Conservation (phyloP, 73 alveolate genomes). For the Stentor coeruleus region DNA sequence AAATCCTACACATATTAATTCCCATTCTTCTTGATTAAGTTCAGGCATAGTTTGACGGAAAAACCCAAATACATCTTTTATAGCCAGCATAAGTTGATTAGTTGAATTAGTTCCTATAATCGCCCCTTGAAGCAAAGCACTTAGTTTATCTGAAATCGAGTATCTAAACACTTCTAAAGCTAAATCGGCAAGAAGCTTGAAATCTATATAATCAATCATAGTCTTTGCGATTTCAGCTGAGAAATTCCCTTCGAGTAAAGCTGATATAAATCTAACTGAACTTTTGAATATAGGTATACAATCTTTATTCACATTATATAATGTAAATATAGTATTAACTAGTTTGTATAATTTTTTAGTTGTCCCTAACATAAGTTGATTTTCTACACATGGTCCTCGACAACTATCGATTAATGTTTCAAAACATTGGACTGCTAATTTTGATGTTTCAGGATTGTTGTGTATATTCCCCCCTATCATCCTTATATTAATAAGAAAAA, state of each 20-base stretch:
- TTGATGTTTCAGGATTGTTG: neutral
- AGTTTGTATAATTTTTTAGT: slow-evolving; percentile 38
- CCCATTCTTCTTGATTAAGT: neutral
- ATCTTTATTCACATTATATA: neutral
- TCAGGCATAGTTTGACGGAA: no score
- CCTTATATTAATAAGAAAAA: neutral
- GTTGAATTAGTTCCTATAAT: neutral
- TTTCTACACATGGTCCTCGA: slow-evolving; percentile 43
- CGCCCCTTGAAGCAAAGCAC: neutral
- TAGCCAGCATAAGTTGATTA: neutral
- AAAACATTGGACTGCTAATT: slow-evolving; percentile 26
- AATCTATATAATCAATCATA: slow-evolving; percentile 10
- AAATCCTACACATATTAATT: neutral
- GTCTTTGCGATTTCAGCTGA: neutral
- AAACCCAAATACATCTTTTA: neutral
- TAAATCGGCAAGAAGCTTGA: neutral
- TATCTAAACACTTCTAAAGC: neutral
- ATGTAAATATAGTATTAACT: neutral
- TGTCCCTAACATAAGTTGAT: slow-evolving; percentile 28
- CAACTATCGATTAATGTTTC: slow-evolving; percentile 31
- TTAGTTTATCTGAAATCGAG: neutral
- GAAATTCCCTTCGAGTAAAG: neutral
- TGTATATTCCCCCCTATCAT: neutral
- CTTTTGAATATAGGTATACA: neutral
- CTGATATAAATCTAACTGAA: neutral